Evolutionary conservation across 495 filamentous ascomycete genomes (phyloP).

Genomic region (Amniculicola lignicola): DNA sequence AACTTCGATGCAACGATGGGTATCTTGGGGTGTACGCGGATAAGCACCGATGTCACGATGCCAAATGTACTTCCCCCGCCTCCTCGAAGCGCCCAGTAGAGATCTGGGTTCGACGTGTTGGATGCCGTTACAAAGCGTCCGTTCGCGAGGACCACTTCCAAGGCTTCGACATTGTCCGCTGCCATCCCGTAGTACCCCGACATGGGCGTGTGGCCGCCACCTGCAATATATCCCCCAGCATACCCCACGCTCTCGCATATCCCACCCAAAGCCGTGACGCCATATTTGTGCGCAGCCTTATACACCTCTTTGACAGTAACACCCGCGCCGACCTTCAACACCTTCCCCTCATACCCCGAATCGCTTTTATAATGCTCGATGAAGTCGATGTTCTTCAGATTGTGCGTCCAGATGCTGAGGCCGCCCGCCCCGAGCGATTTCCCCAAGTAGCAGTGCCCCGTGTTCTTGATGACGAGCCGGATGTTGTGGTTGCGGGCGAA

Average conservation of each 20-base stretch:
- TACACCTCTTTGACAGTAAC: constrained; percentile 2
- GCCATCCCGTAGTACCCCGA: constrained; percentile 1
- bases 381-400: constrained; percentile 14
- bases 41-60: constrained; percentile 1
- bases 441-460: constrained; percentile 49
- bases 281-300: constrained; percentile 1
- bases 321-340: constrained; percentile 4
- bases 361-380: constrained; percentile 1
- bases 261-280: constrained; percentile 9
- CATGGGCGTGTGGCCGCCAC: constrained; percentile 10
- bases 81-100: constrained; percentile 12
- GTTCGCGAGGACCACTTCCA: neutral
- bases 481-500: constrained; percentile 61
- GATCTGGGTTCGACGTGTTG: neutral
- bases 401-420: constrained; percentile 23
- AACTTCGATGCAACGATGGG: neutral
- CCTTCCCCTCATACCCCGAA: constrained; percentile 2
- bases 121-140: constrained; percentile 7
- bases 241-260: constrained; percentile 2
- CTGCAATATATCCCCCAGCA: neutral
- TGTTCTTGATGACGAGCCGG: constrained; percentile 64
- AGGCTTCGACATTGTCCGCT: constrained; percentile 2
- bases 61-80: constrained; percentile 13
- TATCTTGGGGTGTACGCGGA: constrained; percentile 5
- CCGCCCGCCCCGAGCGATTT: constrained; percentile 7